Evolutionary conservation across 2,329 filamentous ascomycete species (phyloP), one percentile per base, ranked within the genome.

Genomic region (Talaromyces atroroseus): DNA sequence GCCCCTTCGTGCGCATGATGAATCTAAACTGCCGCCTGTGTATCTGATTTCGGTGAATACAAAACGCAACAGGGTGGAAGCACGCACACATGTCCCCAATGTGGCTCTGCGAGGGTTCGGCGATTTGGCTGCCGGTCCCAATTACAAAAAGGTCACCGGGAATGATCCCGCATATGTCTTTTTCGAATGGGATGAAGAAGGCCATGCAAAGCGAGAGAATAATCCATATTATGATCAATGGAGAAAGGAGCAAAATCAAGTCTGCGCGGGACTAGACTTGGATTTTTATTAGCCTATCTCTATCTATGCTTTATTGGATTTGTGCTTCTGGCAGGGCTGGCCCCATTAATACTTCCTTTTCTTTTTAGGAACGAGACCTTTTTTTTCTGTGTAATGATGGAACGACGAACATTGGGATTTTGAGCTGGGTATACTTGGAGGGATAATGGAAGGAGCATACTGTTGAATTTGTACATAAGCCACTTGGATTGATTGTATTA

Each of bases 41-140:
- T 74, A 74, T 52, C 57, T 74, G 16, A 64, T 74, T 21, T 71
- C 71, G 2, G 71, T 73, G 12, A 74, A 72, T 29, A 72, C 68
- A 32, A 62, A 70, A 18, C 68, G 63, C 3, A 59, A 68, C 5
- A 62, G 66, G 23, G 60, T 74, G n/a, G 69, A 74, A 53, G 68
- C 71, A 12, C 66, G 71, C 1, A 71, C 68, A 1, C 71, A 74
- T 62, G 60, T 74, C 29, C 70, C 71, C 1, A 73, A 71, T 42
- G 50, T 65, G 16, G 61, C 59, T 2, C 52, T 74, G 16, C 63
- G 68, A 14, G 70, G 65, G 0, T 73, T 74, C 48, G 65, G 69
- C 2, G 52, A 62, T 21, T 61, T 72, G 11, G 66, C 71, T 14
- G 63, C 66, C 18, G 64, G 67, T 3, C 66, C 70, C 4, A 55